These are phyloP conservation scores for Coemansia sp. DNA, from an alignment of 192 early-diverging fungal species.

Conservation along the genomic window DNA sequence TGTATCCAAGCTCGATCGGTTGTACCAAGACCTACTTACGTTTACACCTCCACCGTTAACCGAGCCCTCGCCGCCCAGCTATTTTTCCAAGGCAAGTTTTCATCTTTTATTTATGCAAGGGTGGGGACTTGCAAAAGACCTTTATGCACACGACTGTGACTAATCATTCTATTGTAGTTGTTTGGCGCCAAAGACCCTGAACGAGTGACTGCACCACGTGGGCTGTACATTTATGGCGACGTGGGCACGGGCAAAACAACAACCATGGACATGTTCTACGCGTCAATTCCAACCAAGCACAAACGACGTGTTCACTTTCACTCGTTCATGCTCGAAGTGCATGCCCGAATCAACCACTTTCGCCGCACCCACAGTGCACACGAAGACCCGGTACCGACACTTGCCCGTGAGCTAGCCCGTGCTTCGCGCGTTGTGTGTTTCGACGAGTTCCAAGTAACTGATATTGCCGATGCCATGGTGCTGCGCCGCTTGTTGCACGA, in stretches of 20 bases:
- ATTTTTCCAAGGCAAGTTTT: not conserved
- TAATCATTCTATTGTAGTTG: constrained; percentile 18
- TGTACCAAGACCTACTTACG: constrained; percentile 61
- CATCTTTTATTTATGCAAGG: not conserved
- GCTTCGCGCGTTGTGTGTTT: constrained; percentile 89
- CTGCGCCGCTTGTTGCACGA: constrained; percentile 77
- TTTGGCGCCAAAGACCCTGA: constrained; percentile 5
- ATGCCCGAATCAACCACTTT: constrained; percentile 67
- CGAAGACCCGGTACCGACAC: constrained; percentile 64
- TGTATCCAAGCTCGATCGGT: constrained; percentile 62
- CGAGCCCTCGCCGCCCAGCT: not conserved
- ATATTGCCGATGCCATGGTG: constrained; percentile 97
- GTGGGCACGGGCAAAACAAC: constrained; percentile 94
- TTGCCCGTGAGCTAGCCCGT: constrained; percentile 79
- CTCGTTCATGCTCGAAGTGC: constrained; percentile 95
- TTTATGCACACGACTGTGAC: not conserved
- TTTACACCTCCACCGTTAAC: constrained; percentile 55
- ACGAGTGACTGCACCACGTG: constrained; percentile 24
- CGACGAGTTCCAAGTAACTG: constrained; percentile 94
- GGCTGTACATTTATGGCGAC: constrained; percentile 61
- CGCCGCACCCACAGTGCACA: constrained; percentile 53
- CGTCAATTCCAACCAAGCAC: constrained; percentile 64
- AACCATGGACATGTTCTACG: constrained; percentile 95
- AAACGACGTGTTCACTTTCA: constrained; percentile 95
- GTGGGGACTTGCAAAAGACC: not conserved